Evolutionary conservation across 176 grass and related monocot species (phyloP).

Genomic region (Urochloa ruziziensis): DNA sequence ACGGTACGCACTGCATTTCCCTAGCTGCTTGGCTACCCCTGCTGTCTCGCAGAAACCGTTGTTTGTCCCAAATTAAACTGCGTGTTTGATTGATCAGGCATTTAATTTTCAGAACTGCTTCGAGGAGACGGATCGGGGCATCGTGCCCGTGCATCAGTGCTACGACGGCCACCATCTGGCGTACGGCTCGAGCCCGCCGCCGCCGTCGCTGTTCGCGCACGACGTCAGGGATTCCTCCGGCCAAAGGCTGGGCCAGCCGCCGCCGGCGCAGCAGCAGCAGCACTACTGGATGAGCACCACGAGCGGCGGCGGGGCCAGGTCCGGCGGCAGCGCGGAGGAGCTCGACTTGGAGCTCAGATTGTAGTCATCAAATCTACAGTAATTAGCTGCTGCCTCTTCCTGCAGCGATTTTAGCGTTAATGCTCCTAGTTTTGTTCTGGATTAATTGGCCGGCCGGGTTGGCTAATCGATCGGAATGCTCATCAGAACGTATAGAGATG

Average conservation of each 20-base stretch:
- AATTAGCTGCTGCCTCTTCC: not conserved
- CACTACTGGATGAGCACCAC: slow-evolving; percentile 28
- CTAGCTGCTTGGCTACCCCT: no score
- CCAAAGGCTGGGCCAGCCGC: slow-evolving; percentile 3
- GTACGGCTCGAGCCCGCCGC: slow-evolving; percentile 10
- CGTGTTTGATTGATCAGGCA: no score
- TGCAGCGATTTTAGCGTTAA: no score
- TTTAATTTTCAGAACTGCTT: not conserved
- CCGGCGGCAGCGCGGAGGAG: slow-evolving; percentile 22
- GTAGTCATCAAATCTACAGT: no score
- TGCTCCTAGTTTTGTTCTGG: no score
- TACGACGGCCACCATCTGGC: slow-evolving; percentile 19
- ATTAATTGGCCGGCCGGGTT: no score
- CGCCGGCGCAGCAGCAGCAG: not conserved
- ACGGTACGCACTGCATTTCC: not conserved
- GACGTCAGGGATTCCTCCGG: slow-evolving; percentile 15
- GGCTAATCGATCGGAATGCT: no score
- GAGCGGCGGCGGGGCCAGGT: slow-evolving; percentile 15
- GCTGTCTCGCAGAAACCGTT: no score
- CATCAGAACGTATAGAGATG: no score
- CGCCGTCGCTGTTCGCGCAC: slow-evolving; percentile 21
- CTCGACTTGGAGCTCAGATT: slow-evolving; percentile 51
- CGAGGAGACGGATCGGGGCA: not conserved
- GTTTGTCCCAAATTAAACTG: no score
- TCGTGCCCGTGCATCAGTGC: slow-evolving; percentile 13